A percentile compares a stretch with the other conserved stretches of the same genome.
Evolutionary conservation across 2,329 filamentous ascomycete genomes (phyloP).

Genomic region (Epichloe typhina): DNA sequence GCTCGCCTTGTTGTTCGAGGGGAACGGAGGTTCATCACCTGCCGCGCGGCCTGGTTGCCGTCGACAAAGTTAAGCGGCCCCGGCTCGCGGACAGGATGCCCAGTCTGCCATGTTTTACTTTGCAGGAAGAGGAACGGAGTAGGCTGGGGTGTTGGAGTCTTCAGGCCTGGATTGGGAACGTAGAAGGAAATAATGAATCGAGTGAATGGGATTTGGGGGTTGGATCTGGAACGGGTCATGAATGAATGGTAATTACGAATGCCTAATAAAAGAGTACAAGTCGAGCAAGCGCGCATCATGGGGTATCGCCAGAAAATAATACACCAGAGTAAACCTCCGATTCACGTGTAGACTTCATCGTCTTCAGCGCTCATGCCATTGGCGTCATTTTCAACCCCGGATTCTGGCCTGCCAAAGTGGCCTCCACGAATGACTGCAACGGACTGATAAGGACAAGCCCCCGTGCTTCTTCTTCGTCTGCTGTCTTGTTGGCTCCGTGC

Average conservation of each 20-base stretch:
- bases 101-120: too few relatives aligned
- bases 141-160: too few relatives aligned
- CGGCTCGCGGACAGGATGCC: too few relatives aligned
- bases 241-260: background rate
- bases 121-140: too few relatives aligned
- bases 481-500: constrained; percentile 17
- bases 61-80: background rate
- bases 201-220: too few relatives aligned
- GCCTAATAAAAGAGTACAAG: background rate
- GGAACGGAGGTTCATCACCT: too few relatives aligned
- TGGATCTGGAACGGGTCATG: background rate
- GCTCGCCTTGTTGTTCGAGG: too few relatives aligned
- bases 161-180: too few relatives aligned
- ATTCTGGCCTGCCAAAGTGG: constrained; percentile 18
- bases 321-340: background rate
- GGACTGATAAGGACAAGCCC: constrained; percentile 12
- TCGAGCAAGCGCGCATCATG: background rate
- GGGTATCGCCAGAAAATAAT: background rate
- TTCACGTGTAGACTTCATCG: background rate
- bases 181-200: too few relatives aligned
- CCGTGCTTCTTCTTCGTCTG: constrained; percentile 10
- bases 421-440: constrained; percentile 14
- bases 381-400: constrained; percentile 19
- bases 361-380: constrained; percentile 1
- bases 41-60: background rate